Base-by-base conservation (phyloP, 257 asterid species). In the Solanum pinnatisectum region DNA sequence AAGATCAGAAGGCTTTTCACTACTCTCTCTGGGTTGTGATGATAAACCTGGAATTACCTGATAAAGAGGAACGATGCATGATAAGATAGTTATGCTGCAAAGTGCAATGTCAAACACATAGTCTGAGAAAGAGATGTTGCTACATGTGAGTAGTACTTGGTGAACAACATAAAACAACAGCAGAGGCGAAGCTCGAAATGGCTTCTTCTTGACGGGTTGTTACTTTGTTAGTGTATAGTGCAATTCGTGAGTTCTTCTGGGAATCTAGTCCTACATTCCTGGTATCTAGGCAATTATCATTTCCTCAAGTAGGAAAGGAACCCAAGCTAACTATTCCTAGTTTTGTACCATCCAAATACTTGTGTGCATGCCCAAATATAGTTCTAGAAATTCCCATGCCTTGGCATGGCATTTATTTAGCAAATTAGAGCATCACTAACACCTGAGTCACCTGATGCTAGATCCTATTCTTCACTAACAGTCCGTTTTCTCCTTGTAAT, bases 41-140 rank as follows among this genome's bases (percentile, higher is more conserved):
- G 91, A 89, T 74, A 97, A 91, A 87, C 93, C 90, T 39, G 99
- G 99, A 89, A 97, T 94, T 83, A 94, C 98, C 99, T 97, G 94
- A 86, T 88, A 86, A 46, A 33, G 78, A 52, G 10, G 56, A 86
- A 84, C 49, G 22, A 82, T 44, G 68, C 11, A 30, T 18, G 42
- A 82, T 82, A 32, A 46, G 67, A 49, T 16, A 46, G 86, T 30
- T 46, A 49, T 30, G 30, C 10, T 7, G 70, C 37, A 82, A 82
- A 3, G 68, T n/a, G 70, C 10, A 82, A 82, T 20, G 68, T 22
- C 23, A 82, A 59, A 15, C 86, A 18, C 32, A 30, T 6, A 25
- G 32, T 82, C 6, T 18, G 30, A 18, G 27, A 30, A 18, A 27
- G 70, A 49, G 20, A 82, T 10, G 63, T 49, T 46, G 40, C 70